Percentiles rank a stretch among this genome's conserved stretches.
Conservation (phyloP, 2,329 filamentous ascomycete genomes). For the Colletotrichum tropicicola region DNA sequence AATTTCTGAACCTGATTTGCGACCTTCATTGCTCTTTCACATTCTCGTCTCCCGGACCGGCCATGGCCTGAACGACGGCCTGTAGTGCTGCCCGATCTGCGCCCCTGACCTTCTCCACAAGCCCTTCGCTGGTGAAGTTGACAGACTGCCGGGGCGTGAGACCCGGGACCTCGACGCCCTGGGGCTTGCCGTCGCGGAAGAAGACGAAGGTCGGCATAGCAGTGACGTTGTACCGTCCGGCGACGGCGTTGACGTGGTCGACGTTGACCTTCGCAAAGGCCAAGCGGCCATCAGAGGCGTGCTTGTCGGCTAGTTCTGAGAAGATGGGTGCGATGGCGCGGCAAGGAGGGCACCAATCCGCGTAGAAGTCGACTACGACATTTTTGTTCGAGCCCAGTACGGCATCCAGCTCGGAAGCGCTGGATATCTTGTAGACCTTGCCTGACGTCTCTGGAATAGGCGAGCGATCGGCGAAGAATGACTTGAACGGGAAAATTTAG, state of each 20-base stretch:
- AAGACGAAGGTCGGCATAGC: conserved; percentile 69
- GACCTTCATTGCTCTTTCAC: conserved; percentile 54
- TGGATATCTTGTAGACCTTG: conserved; percentile 45
- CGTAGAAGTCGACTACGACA: conserved; percentile 59
- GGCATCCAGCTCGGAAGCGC: conserved; percentile 42
- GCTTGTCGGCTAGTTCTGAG: conserved; percentile 49
- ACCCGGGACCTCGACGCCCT: conserved; percentile 31
- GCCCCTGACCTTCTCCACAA: conserved; percentile 40
- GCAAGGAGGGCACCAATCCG: conserved; percentile 61
- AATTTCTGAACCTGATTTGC: too few relatives aligned
- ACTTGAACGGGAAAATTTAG: not conserved
- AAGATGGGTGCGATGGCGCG: conserved; percentile 57
- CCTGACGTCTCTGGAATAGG: conserved; percentile 51
- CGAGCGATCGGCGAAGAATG: conserved; percentile 35
- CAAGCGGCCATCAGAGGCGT: conserved; percentile 46
- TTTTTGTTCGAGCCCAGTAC: conserved; percentile 50
- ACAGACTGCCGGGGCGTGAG: conserved; percentile 32
- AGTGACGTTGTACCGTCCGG: conserved; percentile 57
- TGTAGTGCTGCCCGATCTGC: conserved; percentile 39
- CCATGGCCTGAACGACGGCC: conserved; percentile 37
- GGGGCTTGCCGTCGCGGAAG: conserved; percentile 60
- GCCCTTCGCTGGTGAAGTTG: conserved; percentile 34
- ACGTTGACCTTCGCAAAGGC: conserved; percentile 69
- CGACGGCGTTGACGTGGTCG: conserved; percentile 60
- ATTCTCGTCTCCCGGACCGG: not conserved